Evolutionary conservation across 305 asterid genomes (phyloP).

Genomic region (Andrographis paniculata): DNA sequence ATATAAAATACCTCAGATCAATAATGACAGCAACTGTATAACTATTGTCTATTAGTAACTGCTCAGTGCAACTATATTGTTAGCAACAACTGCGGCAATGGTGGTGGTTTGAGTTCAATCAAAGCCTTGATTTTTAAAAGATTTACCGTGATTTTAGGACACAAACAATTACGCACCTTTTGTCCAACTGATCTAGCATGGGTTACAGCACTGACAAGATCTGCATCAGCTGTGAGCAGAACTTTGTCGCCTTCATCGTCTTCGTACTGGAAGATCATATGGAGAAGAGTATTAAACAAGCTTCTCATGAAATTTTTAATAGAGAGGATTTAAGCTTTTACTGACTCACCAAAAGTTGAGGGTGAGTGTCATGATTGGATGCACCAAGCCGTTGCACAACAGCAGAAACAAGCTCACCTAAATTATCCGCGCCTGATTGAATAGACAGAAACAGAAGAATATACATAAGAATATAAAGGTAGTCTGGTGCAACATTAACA

Average conservation of each 20-base stretch:
- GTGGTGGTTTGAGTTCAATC: not conserved
- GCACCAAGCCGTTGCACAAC: conserved; percentile 63
- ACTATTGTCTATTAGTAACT: too few species aligned
- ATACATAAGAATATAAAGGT: conserved; percentile 5
- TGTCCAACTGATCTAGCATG: conserved; percentile 59
- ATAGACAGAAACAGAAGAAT: conserved; percentile 9
- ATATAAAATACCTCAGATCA: too few species aligned
- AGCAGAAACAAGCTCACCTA: conserved; percentile 72
- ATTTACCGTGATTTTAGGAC: not conserved
- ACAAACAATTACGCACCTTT: conserved; percentile 43
- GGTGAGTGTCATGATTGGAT: conserved; percentile 31
- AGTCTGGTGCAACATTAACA: conserved; percentile 1
- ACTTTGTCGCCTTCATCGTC: conserved; percentile 97
- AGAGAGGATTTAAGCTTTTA: not conserved
- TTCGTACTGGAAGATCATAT: conserved; percentile 49
- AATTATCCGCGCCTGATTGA: conserved; percentile 59
- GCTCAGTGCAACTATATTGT: too few species aligned
- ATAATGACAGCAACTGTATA: too few species aligned
- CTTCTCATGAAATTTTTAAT: conserved; percentile 6
- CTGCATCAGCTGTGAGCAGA: conserved; percentile 69
- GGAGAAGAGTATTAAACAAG: conserved; percentile 17
- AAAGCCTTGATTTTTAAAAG: not conserved
- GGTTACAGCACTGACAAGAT: conserved; percentile 73
- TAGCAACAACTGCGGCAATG: not conserved
- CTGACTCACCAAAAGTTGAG: conserved; percentile 75